Evolutionary conservation across 129 eudicot genomes (phyloP).

Genomic region (Erigeron canadensis): DNA sequence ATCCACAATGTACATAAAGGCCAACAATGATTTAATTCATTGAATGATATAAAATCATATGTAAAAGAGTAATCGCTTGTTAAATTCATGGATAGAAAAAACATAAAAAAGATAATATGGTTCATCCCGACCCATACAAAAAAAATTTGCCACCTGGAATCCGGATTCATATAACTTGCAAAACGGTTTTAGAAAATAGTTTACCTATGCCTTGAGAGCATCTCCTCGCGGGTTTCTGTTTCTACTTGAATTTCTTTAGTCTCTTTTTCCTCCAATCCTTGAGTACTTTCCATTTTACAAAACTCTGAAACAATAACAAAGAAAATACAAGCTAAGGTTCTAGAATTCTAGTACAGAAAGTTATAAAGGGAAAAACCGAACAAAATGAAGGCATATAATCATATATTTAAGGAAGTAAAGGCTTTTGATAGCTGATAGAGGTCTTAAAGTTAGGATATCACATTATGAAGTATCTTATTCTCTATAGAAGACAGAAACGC

Average conservation of each 20-base stretch:
- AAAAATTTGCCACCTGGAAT: conserved; percentile 5
- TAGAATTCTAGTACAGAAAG: neutral
- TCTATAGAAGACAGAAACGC: neutral
- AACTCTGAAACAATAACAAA: conserved; percentile 16
- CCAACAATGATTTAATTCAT: neutral
- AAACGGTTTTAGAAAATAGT: neutral
- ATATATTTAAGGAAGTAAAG: neutral
- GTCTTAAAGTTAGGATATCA: neutral
- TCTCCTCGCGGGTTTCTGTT: conserved; percentile 79
- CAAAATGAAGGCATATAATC: conserved; percentile 6
- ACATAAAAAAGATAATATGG: neutral
- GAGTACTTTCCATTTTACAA: conserved; percentile 51
- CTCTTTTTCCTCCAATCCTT: conserved; percentile 39
- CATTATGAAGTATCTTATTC: too few species aligned
- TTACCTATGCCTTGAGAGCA: conserved; percentile 95
- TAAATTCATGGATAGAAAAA: neutral
- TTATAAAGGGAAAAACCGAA: neutral
- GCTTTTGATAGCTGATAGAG: neutral
- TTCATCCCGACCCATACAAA: neutral
- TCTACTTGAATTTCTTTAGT: conserved; percentile 40
- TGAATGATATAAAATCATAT: neutral
- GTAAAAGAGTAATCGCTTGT: neutral
- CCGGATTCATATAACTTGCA: neutral
- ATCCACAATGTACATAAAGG: neutral
- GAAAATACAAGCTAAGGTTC: neutral